Conservation (phyloP, 2,329 filamentous ascomycete genomes). For the Ophiostoma himal-ulmi region DNA sequence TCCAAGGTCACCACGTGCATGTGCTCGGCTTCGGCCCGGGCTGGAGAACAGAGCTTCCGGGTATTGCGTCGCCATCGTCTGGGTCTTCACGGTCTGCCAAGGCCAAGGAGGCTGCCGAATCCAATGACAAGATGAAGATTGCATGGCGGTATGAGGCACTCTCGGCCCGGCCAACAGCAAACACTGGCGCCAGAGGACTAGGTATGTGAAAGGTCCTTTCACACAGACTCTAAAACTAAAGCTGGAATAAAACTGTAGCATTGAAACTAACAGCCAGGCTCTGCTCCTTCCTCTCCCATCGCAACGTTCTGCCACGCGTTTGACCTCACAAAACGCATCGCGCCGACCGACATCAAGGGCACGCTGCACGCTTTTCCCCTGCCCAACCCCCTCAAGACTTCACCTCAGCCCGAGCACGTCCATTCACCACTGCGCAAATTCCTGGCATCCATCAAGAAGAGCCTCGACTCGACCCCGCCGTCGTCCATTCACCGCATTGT, state of each 20-base stretch:
- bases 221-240: neutral
- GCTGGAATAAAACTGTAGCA: too few relatives aligned
- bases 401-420: constrained; percentile 22
- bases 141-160: constrained; percentile 93
- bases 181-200: neutral
- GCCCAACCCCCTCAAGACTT: constrained; percentile 37
- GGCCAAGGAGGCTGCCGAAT: constrained; percentile 38
- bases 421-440: constrained; percentile 58
- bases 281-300: neutral
- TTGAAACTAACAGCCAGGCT: neutral
- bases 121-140: constrained; percentile 87
- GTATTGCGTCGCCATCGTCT: constrained; percentile 47
- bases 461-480: constrained; percentile 51
- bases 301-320: constrained; percentile 63
- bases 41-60: constrained; percentile 82
- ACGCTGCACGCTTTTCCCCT: constrained; percentile 47
- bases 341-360: constrained; percentile 44
- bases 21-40: constrained; percentile 71
- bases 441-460: constrained; percentile 51
- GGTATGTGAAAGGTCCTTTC: neutral
- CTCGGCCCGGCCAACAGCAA: constrained; percentile 31
- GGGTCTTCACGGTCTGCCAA: constrained; percentile 34
- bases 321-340: constrained; percentile 62
- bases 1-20: constrained; percentile 85
- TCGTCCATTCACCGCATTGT: constrained; percentile 71